A percentile compares a stretch with the other conserved stretches of the same genome.
These are phyloP conservation scores for Gossypium aridum DNA, from an alignment of 441 rosid species.

Conservation along the genomic window DNA sequence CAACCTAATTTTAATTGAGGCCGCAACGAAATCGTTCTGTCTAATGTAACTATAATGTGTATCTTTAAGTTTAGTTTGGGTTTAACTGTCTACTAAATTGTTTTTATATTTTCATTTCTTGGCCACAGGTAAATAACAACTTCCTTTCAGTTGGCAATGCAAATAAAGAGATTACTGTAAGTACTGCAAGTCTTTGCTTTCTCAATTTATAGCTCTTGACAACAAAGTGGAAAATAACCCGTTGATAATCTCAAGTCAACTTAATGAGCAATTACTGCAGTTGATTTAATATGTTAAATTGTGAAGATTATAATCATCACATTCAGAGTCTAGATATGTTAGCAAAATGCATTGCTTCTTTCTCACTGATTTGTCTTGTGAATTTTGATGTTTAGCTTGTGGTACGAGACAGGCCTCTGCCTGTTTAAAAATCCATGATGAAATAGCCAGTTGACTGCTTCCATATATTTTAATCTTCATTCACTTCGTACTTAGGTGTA, in stretches of 20 bases:
- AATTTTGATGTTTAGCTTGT: background rate
- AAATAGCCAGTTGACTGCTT: background rate
- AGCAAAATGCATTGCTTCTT: background rate
- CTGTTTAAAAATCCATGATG: background rate
- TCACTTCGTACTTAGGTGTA: background rate
- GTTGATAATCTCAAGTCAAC: background rate
- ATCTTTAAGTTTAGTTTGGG: no score
- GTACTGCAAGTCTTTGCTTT: conserved; percentile 11
- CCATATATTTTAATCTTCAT: background rate
- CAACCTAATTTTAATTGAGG: background rate
- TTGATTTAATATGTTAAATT: background rate
- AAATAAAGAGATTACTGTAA: conserved; percentile 87
- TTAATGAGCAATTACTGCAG: background rate
- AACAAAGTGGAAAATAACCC: background rate
- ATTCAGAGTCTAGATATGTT: background rate
- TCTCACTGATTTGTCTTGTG: background rate
- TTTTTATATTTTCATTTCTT: conserved; percentile 21
- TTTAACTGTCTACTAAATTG: background rate
- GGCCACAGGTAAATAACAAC: conserved; percentile 87
- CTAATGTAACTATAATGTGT: no score
- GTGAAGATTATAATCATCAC: background rate
- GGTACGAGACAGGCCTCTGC: background rate
- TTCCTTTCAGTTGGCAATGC: conserved; percentile 88
- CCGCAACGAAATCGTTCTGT: background rate
- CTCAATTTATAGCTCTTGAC: background rate